Evolutionary conservation across 306 rosid genomes (phyloP).

Genomic region (Betula pendula): DNA sequence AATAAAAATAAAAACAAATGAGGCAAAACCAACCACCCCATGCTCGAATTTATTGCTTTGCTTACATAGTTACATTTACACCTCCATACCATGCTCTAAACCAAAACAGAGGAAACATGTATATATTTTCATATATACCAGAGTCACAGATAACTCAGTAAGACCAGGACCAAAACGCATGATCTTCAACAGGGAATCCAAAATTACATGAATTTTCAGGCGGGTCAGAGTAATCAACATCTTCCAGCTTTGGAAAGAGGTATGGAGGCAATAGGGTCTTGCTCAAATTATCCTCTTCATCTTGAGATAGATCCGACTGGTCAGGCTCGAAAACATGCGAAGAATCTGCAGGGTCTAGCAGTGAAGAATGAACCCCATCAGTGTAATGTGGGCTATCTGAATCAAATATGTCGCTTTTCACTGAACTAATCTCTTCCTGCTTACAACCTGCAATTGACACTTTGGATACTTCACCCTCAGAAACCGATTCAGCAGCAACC

Average conservation of each 20-base stretch:
- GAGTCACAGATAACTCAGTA: constrained; percentile 21
- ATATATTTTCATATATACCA: neutral
- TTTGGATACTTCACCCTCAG: constrained; percentile 61
- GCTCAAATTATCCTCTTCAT: constrained; percentile 66
- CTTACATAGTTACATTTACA: neutral
- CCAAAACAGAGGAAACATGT: constrained; percentile 23
- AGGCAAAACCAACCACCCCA: constrained; percentile 7
- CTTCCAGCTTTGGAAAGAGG: constrained; percentile 67
- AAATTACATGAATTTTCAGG: constrained; percentile 53
- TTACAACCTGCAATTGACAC: constrained; percentile 43
- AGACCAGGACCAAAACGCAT: constrained; percentile 81
- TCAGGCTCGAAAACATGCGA: constrained; percentile 61
- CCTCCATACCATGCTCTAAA: constrained; percentile 16
- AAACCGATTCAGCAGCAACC: constrained; percentile 30
- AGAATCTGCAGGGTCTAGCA: constrained; percentile 55
- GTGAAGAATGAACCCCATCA: constrained; percentile 58
- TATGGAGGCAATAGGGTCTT: constrained; percentile 47
- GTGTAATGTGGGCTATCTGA: constrained; percentile 67
- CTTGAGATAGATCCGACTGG: constrained; percentile 76
- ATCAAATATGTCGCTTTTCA: constrained; percentile 68
- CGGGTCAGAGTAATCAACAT: constrained; percentile 58
- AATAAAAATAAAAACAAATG: too few species aligned
- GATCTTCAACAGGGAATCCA: constrained; percentile 70
- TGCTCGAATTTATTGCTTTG: constrained; percentile 24
- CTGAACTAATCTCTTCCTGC: constrained; percentile 61